Evolutionary conservation across 164 flowering plant genomes (phyloP), one percentile per base, ranked within the genome.

Genomic region (Vitis riparia): DNA sequence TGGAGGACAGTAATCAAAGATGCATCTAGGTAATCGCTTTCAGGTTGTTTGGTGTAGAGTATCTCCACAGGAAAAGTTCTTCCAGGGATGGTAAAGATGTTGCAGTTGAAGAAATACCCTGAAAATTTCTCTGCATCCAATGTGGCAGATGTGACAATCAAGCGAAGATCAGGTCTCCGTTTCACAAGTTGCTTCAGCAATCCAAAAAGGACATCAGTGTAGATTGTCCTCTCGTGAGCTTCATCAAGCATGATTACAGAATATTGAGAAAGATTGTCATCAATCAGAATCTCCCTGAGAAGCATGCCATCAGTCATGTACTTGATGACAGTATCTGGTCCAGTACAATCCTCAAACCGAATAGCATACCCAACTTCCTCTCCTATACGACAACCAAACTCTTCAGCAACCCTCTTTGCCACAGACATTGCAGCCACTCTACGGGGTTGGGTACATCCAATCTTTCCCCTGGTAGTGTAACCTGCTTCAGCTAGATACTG

Each of bases 301-400:
- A 94, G 94, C 97, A 94, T 90, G 82, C 97, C 97, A 79, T 94
- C 98, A 53, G 98, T 94, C 98, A 94, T 94, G 59, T 94, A 94
- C 83, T 94, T 94, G 63, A 94, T 94, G 3, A 91, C 98, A 58
- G 98, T 94, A 8, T 94, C 98, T 11, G 98, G 97, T 50, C 98
- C 95, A n/a, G 98, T 94, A 77, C 97, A 94, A 84, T 94, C 96
- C 76, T 94, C 98, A 76, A 94, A 94, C 37, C 97, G 85, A 76
- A 93, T 93, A 9, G 98, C 96, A 81, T 93, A 94, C 29, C 98
- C 98, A 68, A 94, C 98, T 79, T 94, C 98, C 77, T 94, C 97
- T 3, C 98, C 98, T 63, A 91, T 76, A 10, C 98, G 89, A 73
- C 98, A 94, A 16, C 98, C 98, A 74, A 91, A 94, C 70, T 94